Conservation (phyloP, 495 filamentous ascomycete genomes). For the Sporormia fimetaria region DNA sequence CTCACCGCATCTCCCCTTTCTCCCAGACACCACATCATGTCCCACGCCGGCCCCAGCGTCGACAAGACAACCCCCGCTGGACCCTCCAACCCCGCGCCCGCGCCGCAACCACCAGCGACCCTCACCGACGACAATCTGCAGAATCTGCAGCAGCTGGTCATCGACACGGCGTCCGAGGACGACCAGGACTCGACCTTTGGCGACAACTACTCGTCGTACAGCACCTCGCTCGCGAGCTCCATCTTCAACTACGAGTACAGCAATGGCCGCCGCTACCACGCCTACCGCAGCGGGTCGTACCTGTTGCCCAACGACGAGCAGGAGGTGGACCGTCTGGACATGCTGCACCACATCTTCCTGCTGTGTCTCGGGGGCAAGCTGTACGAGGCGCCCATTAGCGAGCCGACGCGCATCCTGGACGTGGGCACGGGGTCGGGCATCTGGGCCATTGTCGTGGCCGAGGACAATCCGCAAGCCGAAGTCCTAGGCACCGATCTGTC, state of each 20-base stretch:
- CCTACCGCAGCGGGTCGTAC: constrained; percentile 20
- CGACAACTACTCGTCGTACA: constrained; percentile 5
- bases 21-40: no score
- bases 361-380: constrained; percentile 13
- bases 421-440: constrained; percentile 22
- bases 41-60: no score
- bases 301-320: constrained; percentile 14
- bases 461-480: constrained; percentile 12
- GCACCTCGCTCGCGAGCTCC: constrained; percentile 19
- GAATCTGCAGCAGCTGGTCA: no score
- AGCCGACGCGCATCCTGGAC: constrained; percentile 18
- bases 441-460: constrained; percentile 20
- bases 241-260: constrained; percentile 22
- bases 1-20: no score
- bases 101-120: background rate
- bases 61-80: no score
- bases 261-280: constrained; percentile 25
- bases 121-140: background rate
- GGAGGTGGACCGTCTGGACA: constrained; percentile 18
- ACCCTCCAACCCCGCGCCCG: no score
- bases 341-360: constrained; percentile 20
- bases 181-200: constrained; percentile 22
- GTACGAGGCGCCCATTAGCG: constrained; percentile 18
- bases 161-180: constrained; percentile 3
- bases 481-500: constrained; percentile 28